Conservation (phyloP, 2,329 filamentous ascomycete species). For the Tolypocladium sp. region DNA sequence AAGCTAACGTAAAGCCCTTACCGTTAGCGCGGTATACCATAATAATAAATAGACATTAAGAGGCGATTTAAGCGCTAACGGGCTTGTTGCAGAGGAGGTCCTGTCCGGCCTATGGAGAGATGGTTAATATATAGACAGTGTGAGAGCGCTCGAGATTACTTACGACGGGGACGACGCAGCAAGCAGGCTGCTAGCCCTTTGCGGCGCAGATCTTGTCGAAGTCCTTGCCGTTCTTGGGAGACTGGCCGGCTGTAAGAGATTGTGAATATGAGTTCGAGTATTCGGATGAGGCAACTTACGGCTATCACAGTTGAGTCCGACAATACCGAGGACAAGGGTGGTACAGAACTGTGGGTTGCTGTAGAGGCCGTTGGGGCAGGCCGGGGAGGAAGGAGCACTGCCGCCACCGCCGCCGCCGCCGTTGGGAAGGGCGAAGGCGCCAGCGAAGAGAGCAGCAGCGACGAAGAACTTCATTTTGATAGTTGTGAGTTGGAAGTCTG, state of each 20-base stretch:
- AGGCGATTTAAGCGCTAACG: not conserved
- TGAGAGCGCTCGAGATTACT: not conserved
- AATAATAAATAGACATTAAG: not conserved
- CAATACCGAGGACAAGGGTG: slow-evolving; percentile 4
- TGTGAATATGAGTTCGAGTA: not conserved
- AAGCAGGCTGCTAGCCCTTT: not conserved
- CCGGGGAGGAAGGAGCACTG: too few relatives aligned
- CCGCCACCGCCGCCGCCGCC: not conserved
- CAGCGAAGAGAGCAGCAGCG: slow-evolving; percentile 7
- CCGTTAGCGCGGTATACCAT: not conserved
- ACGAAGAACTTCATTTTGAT: slow-evolving; percentile 12
- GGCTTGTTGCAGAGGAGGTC: not conserved
- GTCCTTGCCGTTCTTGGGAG: not conserved
- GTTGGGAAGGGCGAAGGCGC: slow-evolving; percentile 7
- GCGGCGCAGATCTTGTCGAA: slow-evolving; percentile 1
- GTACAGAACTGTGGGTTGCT: slow-evolving; percentile 7
- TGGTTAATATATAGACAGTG: not conserved
- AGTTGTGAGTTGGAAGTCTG: not conserved
- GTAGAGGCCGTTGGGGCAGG: slow-evolving; percentile 6
- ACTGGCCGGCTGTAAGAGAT: not conserved
- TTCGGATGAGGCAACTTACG: slow-evolving; percentile 1
- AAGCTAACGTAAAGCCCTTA: not conserved
- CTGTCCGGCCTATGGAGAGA: not conserved
- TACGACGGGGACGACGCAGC: slow-evolving; percentile 7
- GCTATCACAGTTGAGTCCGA: slow-evolving; percentile 5